Conservation (phyloP, 2,329 filamentous ascomycete genomes). For the Xylariaceae sp. region DNA sequence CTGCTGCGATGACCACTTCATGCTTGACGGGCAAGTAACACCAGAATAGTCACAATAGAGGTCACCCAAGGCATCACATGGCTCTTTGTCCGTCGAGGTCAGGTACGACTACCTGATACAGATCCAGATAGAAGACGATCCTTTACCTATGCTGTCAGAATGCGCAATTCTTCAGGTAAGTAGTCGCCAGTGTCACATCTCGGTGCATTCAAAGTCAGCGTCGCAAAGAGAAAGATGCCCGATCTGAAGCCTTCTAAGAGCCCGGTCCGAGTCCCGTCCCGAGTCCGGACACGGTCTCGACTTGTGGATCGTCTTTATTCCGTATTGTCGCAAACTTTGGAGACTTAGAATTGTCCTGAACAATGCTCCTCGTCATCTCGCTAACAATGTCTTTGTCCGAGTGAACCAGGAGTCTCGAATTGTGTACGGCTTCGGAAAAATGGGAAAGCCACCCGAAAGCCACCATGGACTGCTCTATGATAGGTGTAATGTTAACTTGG, state of each 20-base stretch:
- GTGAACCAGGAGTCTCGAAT: background rate
- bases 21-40: no score
- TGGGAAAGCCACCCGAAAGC: background rate
- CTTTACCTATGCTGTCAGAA: background rate
- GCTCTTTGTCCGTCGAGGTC: no score
- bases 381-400: background rate
- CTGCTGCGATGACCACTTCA: no score
- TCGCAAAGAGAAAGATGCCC: background rate
- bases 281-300: slow-evolving; percentile 1
- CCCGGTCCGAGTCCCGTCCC: slow-evolving; percentile 5
- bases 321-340: background rate
- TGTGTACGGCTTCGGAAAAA: background rate
- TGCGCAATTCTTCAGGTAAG: no score
- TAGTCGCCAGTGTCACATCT: background rate
- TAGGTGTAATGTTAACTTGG: background rate
- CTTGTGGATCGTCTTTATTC: background rate
- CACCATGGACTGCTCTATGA: background rate
- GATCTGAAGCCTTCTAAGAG: slow-evolving; percentile 8
- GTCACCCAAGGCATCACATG: no score
- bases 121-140: no score
- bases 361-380: background rate
- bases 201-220: background rate
- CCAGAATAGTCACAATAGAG: no score
- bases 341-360: background rate
- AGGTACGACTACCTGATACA: no score